These are phyloP conservation scores for Grifola frondosa DNA, from an alignment of 1,284 basidiomycete species.

Conservation along the genomic window DNA sequence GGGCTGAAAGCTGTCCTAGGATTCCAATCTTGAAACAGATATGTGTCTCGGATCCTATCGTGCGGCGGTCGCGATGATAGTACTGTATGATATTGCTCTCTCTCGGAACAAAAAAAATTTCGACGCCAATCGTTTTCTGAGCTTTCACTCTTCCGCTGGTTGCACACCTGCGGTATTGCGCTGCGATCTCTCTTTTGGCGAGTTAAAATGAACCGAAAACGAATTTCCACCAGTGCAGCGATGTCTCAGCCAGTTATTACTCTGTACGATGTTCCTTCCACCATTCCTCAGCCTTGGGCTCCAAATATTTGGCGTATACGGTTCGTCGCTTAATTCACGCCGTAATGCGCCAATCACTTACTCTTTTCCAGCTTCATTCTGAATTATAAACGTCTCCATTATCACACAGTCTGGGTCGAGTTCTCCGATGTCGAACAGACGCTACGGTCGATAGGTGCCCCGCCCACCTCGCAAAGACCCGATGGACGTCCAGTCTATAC, in stretches of 20 bases:
- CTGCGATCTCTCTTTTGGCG: not conserved
- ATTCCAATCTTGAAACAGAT: constrained; percentile 11
- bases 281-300: constrained; percentile 63
- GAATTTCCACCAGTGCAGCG: constrained; percentile 3
- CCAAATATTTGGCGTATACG: constrained; percentile 67
- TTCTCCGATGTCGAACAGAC: constrained; percentile 65
- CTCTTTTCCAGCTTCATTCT: constrained; percentile 55
- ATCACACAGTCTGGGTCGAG: constrained; percentile 68
- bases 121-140: constrained; percentile 14
- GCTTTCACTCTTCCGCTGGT: constrained; percentile 1
- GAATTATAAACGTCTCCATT: constrained; percentile 68
- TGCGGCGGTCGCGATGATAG: constrained; percentile 11
- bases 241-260: constrained; percentile 52
- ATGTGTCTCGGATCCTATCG: constrained; percentile 10
- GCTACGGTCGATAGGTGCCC: constrained; percentile 56
- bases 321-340: constrained; percentile 17
- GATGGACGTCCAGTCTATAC: constrained; percentile 65
- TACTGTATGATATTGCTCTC: constrained; percentile 2
- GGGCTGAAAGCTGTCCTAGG: constrained; percentile 2
- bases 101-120: constrained; percentile 4
- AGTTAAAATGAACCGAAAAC: constrained; percentile 7
- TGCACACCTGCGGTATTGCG: constrained; percentile 7
- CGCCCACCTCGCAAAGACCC: constrained; percentile 47
- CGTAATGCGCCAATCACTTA: constrained; percentile 2
- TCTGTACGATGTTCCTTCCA: constrained; percentile 64